These are phyloP conservation scores for Teratosphaeria viscida DNA, from an alignment of 2,329 filamentous ascomycete genomes.

Conservation along the genomic window DNA sequence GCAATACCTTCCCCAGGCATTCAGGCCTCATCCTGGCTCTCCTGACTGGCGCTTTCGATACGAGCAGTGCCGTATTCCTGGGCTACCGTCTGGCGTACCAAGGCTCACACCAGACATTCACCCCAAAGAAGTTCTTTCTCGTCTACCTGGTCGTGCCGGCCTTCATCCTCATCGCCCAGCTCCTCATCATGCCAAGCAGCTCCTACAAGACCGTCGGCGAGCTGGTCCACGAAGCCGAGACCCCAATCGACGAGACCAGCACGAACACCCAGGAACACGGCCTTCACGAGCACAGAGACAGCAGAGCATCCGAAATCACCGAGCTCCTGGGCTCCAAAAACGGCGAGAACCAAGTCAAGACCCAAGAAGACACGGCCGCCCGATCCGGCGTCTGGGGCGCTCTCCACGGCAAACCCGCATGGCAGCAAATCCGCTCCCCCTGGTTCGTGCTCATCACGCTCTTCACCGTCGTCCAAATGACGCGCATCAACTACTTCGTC, in stretches of 20 bases:
- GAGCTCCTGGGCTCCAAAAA: constrained; percentile 54
- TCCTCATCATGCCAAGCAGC: constrained; percentile 37
- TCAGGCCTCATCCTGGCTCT: constrained; percentile 39
- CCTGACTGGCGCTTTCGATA: constrained; percentile 41
- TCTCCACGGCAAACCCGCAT: constrained; percentile 61
- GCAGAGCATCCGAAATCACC: constrained; percentile 60
- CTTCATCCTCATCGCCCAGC: constrained; percentile 32
- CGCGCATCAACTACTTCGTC: constrained; percentile 78
- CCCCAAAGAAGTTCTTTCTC: constrained; percentile 39
- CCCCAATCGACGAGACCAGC: constrained; percentile 33
- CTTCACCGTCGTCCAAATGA: constrained; percentile 48
- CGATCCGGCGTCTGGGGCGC: constrained; percentile 76
- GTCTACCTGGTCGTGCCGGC: constrained; percentile 36
- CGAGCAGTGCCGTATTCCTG: constrained; percentile 34
- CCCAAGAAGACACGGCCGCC: constrained; percentile 59
- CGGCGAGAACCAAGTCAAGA: constrained; percentile 18
- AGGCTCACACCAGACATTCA: constrained; percentile 30
- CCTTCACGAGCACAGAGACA: constrained; percentile 44
- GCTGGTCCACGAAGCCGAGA: constrained; percentile 62
- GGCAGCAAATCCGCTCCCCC: constrained; percentile 62
- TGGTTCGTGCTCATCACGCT: constrained; percentile 79
- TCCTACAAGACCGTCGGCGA: constrained; percentile 58
- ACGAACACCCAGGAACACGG: constrained; percentile 13
- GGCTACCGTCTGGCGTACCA: constrained; percentile 39
- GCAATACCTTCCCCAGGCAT: constrained; percentile 40